Conservation (phyloP, 1,284 basidiomycete genomes). For the Rhodotorula sp. region DNA sequence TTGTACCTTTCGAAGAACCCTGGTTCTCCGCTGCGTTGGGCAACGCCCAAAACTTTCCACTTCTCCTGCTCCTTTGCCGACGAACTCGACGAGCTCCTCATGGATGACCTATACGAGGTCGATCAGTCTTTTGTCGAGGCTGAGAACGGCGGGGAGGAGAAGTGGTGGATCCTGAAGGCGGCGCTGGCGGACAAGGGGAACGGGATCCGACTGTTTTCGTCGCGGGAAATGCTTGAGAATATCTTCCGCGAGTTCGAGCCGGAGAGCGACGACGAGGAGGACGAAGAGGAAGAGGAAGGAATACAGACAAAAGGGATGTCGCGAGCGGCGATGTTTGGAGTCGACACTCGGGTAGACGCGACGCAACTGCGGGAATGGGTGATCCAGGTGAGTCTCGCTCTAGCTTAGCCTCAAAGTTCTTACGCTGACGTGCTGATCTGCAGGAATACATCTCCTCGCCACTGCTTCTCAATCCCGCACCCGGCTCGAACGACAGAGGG, state of each 20-base stretch:
- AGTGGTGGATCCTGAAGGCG: slow-evolving; percentile 91
- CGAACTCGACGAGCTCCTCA: slow-evolving; percentile 90
- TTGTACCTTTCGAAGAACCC: slow-evolving; percentile 73
- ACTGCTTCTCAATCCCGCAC: slow-evolving; percentile 68
- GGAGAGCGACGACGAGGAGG: slow-evolving; percentile 53
- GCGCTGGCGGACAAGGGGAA: slow-evolving; percentile 96
- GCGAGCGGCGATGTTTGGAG: slow-evolving; percentile 54
- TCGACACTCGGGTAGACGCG: slow-evolving; percentile 46
- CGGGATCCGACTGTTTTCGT: slow-evolving; percentile 88
- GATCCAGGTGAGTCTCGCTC: slow-evolving; percentile 66
- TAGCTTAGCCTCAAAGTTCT: not conserved
- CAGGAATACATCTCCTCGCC: slow-evolving; percentile 81
- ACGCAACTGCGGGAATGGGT: slow-evolving; percentile 95
- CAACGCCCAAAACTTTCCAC: slow-evolving; percentile 78
- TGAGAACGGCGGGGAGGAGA: slow-evolving; percentile 52
- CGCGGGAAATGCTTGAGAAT: slow-evolving; percentile 65
- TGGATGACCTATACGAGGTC: slow-evolving; percentile 91
- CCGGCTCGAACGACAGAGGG: slow-evolving; percentile 49
- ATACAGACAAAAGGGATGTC: slow-evolving; percentile 2
- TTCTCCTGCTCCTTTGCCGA: slow-evolving; percentile 88
- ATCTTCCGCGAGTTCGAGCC: slow-evolving; percentile 87
- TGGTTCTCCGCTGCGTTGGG: slow-evolving; percentile 56
- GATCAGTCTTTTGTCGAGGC: slow-evolving; percentile 60
- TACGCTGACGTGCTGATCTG: not conserved
- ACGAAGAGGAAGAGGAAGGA: slow-evolving; percentile 50